A percentile compares a stretch with the other conserved stretches of the same genome.
Conservation (phyloP, 78 protist genomes). For the Protostelium mycophagum region DNA sequence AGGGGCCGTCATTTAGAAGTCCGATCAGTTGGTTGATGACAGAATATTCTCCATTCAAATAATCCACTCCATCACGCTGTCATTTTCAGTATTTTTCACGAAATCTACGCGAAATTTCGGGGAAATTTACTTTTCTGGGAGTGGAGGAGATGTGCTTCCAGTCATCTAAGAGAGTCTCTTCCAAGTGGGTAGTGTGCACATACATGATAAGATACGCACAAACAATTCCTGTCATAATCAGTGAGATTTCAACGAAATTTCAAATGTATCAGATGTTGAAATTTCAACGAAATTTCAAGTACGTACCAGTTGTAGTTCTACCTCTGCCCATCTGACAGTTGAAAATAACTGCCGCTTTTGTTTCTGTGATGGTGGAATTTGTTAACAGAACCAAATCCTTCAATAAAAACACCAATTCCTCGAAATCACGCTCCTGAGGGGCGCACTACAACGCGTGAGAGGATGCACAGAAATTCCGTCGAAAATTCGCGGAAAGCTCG, state of each 20-base stretch:
- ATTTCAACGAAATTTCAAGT: too few relatives aligned
- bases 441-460: too few relatives aligned
- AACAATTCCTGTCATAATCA: not conserved
- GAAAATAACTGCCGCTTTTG: not conserved
- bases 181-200: not conserved
- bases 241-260: not conserved
- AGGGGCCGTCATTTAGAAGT: not conserved
- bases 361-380: not conserved
- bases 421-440: not conserved
- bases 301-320: not conserved
- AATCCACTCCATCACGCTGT: not conserved
- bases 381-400: not conserved
- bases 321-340: not conserved
- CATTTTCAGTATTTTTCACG: not conserved
- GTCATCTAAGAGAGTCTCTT: not conserved
- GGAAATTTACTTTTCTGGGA: too few relatives aligned
- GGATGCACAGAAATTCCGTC: too few relatives aligned
- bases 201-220: not conserved
- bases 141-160: too few relatives aligned
- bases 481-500: not conserved
- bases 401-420: not conserved
- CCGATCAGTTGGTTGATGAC: not conserved
- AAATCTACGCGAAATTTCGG: too few relatives aligned
- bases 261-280: too few relatives aligned
- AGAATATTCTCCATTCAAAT: not conserved